Conservation (phyloP, 129 eudicot species). For the Chrysanthemum seticuspe region DNA sequence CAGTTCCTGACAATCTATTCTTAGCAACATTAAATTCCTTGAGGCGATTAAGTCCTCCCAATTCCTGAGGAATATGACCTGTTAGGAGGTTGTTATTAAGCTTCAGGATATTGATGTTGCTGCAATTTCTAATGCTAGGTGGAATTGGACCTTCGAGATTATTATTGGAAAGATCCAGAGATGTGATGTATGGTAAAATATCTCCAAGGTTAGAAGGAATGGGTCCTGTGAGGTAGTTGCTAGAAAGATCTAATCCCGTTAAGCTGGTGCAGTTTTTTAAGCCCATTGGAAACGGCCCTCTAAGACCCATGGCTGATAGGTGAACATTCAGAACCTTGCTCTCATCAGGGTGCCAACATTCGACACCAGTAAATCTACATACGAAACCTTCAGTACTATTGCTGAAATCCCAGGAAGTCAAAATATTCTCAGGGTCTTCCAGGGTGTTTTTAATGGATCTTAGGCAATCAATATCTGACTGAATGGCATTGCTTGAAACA, state of each 20-base stretch:
- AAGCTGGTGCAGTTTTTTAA: too few relatives aligned
- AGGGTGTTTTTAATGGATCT: background rate
- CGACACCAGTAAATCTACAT: too few relatives aligned
- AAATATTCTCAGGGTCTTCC: slow-evolving; percentile 5
- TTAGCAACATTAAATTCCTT: slow-evolving; percentile 5
- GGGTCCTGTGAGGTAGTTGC: background rate
- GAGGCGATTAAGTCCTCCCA: background rate
- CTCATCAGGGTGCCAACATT: background rate
- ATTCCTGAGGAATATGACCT: background rate
- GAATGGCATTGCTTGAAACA: too few relatives aligned
- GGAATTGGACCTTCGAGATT: background rate
- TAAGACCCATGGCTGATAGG: too few relatives aligned
- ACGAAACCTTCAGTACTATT: too few relatives aligned
- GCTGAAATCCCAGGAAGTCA: background rate
- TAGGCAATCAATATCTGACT: background rate
- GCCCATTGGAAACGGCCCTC: too few relatives aligned
- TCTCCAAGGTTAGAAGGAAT: background rate
- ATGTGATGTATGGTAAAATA: background rate
- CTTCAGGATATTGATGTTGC: background rate
- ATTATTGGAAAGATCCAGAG: background rate
- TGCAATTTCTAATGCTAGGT: background rate
- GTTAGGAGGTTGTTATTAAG: slow-evolving; percentile 5
- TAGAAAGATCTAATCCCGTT: background rate
- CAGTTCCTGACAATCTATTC: background rate
- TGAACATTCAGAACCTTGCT: background rate